Percentiles rank a stretch among this genome's conserved stretches.
phyloP scores from a whole-genome alignment of 306 rosid genomes.

The Hylodesmum podocarpum region DNA sequence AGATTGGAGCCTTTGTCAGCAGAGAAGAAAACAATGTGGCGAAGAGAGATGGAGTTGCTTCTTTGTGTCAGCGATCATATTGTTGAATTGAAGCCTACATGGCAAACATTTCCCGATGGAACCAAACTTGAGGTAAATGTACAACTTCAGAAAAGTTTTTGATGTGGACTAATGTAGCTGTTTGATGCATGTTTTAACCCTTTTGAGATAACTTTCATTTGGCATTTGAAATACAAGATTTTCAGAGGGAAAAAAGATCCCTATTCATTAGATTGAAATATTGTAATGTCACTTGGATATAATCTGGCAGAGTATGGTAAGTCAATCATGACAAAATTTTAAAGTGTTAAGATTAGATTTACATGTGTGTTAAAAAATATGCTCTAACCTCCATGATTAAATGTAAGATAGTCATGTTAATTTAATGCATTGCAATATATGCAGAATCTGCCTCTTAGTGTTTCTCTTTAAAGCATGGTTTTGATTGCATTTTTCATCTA shows the following conservation, averaged over 20 bases:
- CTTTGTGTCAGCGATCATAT: slow-evolving; percentile 79
- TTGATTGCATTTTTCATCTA: too few species aligned
- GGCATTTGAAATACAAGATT: not conserved
- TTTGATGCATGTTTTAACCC: not conserved
- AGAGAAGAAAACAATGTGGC: slow-evolving; percentile 80
- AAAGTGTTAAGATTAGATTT: not conserved
- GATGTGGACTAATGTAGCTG: not conserved
- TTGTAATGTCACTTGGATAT: not conserved
- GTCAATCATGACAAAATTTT: not conserved
- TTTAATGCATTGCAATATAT: not conserved
- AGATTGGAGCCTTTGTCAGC: slow-evolving; percentile 62
- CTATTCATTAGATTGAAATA: not conserved
- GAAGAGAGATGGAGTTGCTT: slow-evolving; percentile 82
- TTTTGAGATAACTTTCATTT: not conserved
- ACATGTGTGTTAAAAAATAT: not conserved
- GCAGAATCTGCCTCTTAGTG: not conserved
- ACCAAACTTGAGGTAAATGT: slow-evolving; percentile 76
- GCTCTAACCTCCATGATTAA: not conserved
- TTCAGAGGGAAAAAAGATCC: not conserved
- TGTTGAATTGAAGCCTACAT: slow-evolving; percentile 70
- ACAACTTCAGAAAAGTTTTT: not conserved
- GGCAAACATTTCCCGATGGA: slow-evolving; percentile 86
- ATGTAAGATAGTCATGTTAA: not conserved
- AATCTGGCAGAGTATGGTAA: not conserved
- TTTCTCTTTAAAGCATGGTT: too few species aligned